Evolutionary conservation across 164 flowering plant species (phyloP).

Genomic region (Cinnamomum micranthum): DNA sequence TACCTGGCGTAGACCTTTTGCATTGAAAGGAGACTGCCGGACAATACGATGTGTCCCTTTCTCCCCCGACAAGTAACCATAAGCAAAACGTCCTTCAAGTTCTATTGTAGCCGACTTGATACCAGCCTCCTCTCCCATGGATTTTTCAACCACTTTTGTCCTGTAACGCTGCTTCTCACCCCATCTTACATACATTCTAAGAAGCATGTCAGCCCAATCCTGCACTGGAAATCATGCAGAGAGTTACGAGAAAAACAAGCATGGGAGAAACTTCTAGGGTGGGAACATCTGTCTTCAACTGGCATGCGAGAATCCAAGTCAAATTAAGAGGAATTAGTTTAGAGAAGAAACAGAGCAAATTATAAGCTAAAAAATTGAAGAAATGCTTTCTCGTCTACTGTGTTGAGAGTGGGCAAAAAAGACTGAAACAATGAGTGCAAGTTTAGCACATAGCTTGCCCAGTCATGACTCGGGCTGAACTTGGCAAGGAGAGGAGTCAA

Average conservation of each 20-base stretch:
- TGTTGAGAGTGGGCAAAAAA: no score
- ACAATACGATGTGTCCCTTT: conserved; percentile 97
- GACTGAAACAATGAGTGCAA: no score
- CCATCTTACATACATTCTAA: conserved; percentile 98
- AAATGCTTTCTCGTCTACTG: no score
- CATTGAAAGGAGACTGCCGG: conserved; percentile 91
- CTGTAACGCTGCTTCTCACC: conserved; percentile 91
- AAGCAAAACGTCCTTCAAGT: conserved; percentile 90
- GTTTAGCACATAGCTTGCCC: no score
- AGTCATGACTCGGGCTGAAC: no score
- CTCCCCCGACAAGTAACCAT: conserved; percentile 94
- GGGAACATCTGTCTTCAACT: not conserved
- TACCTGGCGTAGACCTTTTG: conserved; percentile 99
- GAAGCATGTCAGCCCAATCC: conserved; percentile 99
- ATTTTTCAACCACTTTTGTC: conserved; percentile 82
- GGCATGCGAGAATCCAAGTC: not conserved
- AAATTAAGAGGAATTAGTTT: no score
- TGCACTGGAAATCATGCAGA: conserved; percentile 74
- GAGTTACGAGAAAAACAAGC: conserved; percentile 13
- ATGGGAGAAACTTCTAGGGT: not conserved
- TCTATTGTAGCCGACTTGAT: conserved; percentile 95
- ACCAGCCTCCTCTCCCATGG: conserved; percentile 96
- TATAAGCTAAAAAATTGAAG: no score
- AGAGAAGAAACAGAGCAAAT: no score
- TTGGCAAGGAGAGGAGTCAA: no score